Evolutionary conservation across 164 flowering plant species (phyloP), one percentile per base, ranked within the genome.

Genomic region (Vitis rotundifolia): DNA sequence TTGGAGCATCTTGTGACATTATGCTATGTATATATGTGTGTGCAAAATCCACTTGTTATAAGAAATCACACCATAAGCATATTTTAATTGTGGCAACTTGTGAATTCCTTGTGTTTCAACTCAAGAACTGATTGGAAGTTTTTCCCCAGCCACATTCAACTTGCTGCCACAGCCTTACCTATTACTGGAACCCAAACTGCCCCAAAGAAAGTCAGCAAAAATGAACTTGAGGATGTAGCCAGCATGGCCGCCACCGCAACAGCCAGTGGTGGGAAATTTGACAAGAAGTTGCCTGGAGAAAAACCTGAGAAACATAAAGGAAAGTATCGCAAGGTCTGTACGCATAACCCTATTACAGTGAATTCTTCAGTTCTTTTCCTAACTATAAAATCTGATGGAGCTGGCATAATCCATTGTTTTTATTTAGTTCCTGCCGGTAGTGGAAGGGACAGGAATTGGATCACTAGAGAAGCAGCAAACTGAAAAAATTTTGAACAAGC

Each of bases 261-360:
- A n/a, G 97, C 98, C 10, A 95, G 97, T 77, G 97, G 94, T 55
- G 98, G 99, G 11, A 95, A 93, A 76, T 95, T 95, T 71, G 99
- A 95, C 80, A 91, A 87, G 83, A 93, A 95, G 78, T 79, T 93
- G 63, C 82, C 86, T 1, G 99, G 97, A 68, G 99, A 95, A 68
- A 93, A 95, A 76, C 87, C 93, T 49, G 81, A 82, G 52, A 90
- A 90, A 71, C 90, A 84, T 74, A 72, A 89, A 15, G 97, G 95
- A 59, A 95, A 93, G 71, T 84, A 79, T 72, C 85, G 97, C 53
- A 95, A 95, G 98, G 99, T 95, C 70, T 61, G 81, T 65, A 4
- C 11, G 15, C 44, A 18, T 58, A 26, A 62, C 29, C 52, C 51
- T 29, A 11, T 49, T 16, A 19, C 57, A 31, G 31, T 56, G 26